phyloP scores from a whole-genome alignment of 768 basidiomycete genomes.

The Pleurotus pulmonarius region DNA sequence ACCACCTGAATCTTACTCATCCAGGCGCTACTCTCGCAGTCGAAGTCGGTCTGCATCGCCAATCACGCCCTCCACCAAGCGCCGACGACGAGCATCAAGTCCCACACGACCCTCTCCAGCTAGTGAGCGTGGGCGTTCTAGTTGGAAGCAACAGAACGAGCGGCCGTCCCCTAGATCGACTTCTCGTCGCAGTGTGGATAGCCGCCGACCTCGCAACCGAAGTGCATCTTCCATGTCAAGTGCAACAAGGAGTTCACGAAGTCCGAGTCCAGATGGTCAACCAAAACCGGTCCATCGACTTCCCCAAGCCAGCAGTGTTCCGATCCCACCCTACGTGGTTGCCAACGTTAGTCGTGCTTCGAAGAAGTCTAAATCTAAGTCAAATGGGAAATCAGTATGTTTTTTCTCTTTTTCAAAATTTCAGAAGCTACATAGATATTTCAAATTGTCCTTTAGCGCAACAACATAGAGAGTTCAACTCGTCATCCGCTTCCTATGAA shows the following conservation, averaged over 20 bases:
- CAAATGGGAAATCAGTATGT: conserved; percentile 29
- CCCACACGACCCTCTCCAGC: conserved; percentile 34
- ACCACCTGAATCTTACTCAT: conserved; percentile 62
- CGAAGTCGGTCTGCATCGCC: conserved; percentile 60
- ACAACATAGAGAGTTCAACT: conserved; percentile 6
- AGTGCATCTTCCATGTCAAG: conserved; percentile 56
- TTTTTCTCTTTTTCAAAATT: conserved; percentile 17
- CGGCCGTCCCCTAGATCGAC: conserved; percentile 31
- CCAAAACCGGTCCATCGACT: conserved; percentile 61
- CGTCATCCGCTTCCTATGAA: background rate
- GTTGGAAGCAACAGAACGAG: conserved; percentile 23
- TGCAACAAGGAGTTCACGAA: conserved; percentile 55
- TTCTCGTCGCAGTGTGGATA: conserved; percentile 35
- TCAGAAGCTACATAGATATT: conserved; percentile 28
- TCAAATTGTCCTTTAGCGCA: conserved; percentile 9
- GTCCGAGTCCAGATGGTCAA: conserved; percentile 49
- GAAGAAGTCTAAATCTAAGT: conserved; percentile 20
- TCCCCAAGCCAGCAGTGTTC: conserved; percentile 37
- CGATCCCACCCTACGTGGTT: conserved; percentile 22
- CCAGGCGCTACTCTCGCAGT: conserved; percentile 59
- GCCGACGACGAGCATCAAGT: conserved; percentile 49
- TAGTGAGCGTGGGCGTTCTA: conserved; percentile 38
- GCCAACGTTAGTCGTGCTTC: conserved; percentile 9
- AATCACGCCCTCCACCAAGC: conserved; percentile 53
- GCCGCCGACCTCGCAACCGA: conserved; percentile 34